Evolutionary conservation across 768 basidiomycete genomes (phyloP).

Genomic region (Mycena capillaripes): DNA sequence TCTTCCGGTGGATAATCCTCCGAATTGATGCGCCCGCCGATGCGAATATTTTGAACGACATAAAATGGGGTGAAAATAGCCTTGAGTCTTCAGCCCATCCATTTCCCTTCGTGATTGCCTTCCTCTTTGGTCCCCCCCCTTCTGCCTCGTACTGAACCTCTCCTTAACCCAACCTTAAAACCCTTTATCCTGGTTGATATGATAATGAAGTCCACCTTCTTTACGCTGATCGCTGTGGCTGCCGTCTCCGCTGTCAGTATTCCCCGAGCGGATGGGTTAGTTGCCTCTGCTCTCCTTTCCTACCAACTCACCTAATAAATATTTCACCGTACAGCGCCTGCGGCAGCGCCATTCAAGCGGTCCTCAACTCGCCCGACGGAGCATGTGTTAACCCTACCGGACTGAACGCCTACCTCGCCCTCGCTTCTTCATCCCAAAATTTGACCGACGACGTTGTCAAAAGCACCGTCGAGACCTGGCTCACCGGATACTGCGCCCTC

Average conservation of each 20-base stretch:
- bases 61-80: no score
- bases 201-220: background rate
- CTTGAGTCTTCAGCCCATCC: no score
- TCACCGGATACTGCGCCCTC: background rate
- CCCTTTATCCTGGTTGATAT: slow-evolving; percentile 1
- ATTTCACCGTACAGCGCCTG: background rate
- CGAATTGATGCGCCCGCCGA: no score
- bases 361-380: background rate
- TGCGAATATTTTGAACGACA: no score
- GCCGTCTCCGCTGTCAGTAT: background rate
- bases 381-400: background rate
- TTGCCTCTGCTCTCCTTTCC: no score
- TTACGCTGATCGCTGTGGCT: background rate
- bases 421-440: background rate
- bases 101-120: no score
- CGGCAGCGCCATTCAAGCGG: background rate
- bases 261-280: background rate
- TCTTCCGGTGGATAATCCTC: no score
- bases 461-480: background rate
- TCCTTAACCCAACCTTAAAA: no score
- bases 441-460: background rate
- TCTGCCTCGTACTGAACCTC: background rate
- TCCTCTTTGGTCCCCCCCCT: background rate
- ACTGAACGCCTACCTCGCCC: background rate
- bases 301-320: no score